Base-by-base conservation (phyloP, 2,329 filamentous ascomycete genomes). In the Penicillium sp. region DNA sequence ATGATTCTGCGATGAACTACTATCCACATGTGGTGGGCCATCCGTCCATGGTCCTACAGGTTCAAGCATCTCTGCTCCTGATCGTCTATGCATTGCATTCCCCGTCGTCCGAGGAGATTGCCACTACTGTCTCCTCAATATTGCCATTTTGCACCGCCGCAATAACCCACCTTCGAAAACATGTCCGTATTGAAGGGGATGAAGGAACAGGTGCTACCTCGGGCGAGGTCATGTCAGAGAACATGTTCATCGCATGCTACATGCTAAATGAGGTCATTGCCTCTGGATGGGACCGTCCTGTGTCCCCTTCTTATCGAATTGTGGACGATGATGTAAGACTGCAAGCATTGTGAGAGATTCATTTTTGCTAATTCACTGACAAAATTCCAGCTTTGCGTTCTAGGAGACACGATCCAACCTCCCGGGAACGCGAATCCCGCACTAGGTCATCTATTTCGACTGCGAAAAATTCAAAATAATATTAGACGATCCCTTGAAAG, bases 181-280 rank as follows among this genome's bases (percentile, higher is more conserved):
- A 64, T 14, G 62, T 63, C 1, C 65, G 62, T 4, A 45, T 58
- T n/a, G 55, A 52, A 11, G 22, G 52, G 6, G 57, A 66, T 7
- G 63, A 62, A 38, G 61, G 60, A 14, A 46, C 48, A 19, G 59
- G 55, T 28, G 57, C 57, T 3, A 51, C 49, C 13, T 57, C 61
- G 11, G 62, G 60, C 10, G 66, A 68, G 28, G 45, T 57, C 8
- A 58, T 69, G 25, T 64, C 65, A 1, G 70, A 72, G 59, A 66
- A 66, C 13, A 66, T 71, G 61, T 72, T 72, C 6, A 72, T 72
- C 25, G 67, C 69, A 25, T 71, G 69, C 54, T 72, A 67, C 43
- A 72, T 72, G 70, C 59, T 72, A 22, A 72, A 72, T 40, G 70
- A 71, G 35, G 62, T 72, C 16, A 65, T 71, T 49, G 63, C 69